Conservation (phyloP, 106 monocot species). For the Dioscorea zingiberensis region DNA sequence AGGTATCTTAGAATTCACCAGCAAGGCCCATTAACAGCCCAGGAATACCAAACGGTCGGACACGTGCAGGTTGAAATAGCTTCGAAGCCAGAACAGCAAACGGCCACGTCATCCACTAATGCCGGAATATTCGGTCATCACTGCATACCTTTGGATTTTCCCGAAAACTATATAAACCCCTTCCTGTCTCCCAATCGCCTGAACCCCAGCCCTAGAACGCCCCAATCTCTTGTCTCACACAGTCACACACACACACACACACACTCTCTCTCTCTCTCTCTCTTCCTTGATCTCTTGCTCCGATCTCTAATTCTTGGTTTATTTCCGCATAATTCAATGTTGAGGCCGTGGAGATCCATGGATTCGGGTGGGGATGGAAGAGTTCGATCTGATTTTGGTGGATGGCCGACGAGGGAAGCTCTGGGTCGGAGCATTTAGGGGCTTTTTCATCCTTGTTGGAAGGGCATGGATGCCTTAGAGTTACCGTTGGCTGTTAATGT, state of each 20-base stretch:
- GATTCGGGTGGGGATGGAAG: neutral
- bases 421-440: neutral
- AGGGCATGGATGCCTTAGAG: conserved; percentile 46
- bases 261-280: conserved; percentile 2
- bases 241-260: no score
- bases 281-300: conserved; percentile 8
- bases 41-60: no score
- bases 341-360: conserved; percentile 2
- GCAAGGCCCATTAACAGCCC: no score
- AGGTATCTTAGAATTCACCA: no score
- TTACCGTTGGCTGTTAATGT: conserved; percentile 25
- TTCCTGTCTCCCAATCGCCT: conserved; percentile 4
- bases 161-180: conserved; percentile 63
- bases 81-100: no score
- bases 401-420: neutral
- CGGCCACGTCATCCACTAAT: no score
- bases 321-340: neutral
- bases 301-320: neutral
- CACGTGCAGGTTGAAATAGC: no score
- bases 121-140: conserved; percentile 1
- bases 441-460: no score
- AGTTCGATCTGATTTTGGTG: neutral
- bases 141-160: conserved; percentile 34
- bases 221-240: conserved; percentile 16
- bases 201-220: neutral